Percentiles rank a stretch among this genome's conserved stretches.
Evolutionary conservation across 805 yeast species (phyloP).

Genomic region (Hanseniaspora guilliermondii): DNA sequence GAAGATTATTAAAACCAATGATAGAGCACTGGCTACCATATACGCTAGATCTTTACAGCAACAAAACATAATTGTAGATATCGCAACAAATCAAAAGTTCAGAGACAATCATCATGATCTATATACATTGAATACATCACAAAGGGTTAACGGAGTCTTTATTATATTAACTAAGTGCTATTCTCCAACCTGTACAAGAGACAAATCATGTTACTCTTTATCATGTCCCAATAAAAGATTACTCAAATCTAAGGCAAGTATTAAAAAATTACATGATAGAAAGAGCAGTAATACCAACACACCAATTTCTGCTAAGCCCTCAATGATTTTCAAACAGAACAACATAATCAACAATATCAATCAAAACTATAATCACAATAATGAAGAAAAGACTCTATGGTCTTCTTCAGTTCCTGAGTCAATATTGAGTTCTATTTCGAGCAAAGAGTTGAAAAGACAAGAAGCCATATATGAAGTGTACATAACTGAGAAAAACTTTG

Average conservation of each 20-base stretch:
- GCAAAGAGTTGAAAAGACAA: conserved; percentile 80
- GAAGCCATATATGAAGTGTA: conserved; percentile 90
- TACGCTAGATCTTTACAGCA: conserved; percentile 89
- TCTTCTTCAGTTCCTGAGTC: conserved; percentile 71
- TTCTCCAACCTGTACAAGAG: conserved; percentile 90
- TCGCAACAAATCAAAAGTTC: conserved; percentile 82
- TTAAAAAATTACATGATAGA: conserved; percentile 32
- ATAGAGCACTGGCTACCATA: conserved; percentile 76
- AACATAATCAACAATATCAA: conserved; percentile 20
- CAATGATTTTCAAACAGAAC: conserved; percentile 43
- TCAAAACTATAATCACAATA: background rate
- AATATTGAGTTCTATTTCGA: conserved; percentile 49
- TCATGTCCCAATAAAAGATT: conserved; percentile 76
- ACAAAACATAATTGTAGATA: conserved; percentile 88
- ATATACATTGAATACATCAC: conserved; percentile 53
- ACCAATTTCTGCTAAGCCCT: conserved; percentile 3
- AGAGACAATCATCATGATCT: conserved; percentile 81
- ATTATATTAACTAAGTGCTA: conserved; percentile 88
- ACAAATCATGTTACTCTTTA: conserved; percentile 78
- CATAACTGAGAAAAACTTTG: conserved; percentile 88
- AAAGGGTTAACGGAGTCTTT: conserved; percentile 72
- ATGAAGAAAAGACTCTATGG: conserved; percentile 71
- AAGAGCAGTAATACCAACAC: conserved; percentile 8
- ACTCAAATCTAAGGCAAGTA: conserved; percentile 86
- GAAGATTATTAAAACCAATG: conserved; percentile 74